Conservation (phyloP, 441 rosid genomes). For the Arabidopsis lyrata region DNA sequence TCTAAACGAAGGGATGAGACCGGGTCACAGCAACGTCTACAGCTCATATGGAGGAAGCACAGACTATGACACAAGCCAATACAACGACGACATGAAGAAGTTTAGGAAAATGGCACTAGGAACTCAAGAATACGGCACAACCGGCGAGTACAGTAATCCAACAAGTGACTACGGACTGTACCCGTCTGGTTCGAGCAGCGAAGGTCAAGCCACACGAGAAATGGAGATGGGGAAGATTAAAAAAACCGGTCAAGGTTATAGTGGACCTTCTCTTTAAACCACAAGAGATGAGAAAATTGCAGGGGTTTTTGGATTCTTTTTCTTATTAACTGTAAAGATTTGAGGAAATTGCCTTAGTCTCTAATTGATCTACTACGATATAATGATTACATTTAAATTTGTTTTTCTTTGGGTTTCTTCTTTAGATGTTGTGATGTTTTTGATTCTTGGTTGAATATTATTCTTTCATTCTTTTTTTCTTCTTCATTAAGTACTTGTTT, state of each 20-base stretch:
- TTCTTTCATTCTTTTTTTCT: slow-evolving; percentile 27
- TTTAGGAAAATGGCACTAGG: slow-evolving; percentile 85
- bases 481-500: neutral
- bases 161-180: slow-evolving; percentile 80
- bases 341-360: slow-evolving; percentile 38
- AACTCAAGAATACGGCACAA: slow-evolving; percentile 70
- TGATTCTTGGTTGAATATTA: slow-evolving; percentile 32
- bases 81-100: slow-evolving; percentile 88
- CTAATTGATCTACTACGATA: slow-evolving; percentile 39
- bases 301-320: slow-evolving; percentile 9
- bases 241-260: slow-evolving; percentile 48
- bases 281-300: slow-evolving; percentile 11
- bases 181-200: slow-evolving; percentile 93
- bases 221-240: slow-evolving; percentile 83
- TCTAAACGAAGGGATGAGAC: slow-evolving; percentile 85
- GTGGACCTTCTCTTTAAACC: slow-evolving; percentile 42
- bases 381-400: slow-evolving; percentile 20
- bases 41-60: slow-evolving; percentile 82
- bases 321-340: slow-evolving; percentile 47
- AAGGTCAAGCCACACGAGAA: slow-evolving; percentile 74
- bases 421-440: slow-evolving; percentile 32
- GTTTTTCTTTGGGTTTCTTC: slow-evolving; percentile 20
- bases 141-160: slow-evolving; percentile 73
- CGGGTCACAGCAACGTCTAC: slow-evolving; percentile 73
- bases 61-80: slow-evolving; percentile 82